Evolutionary conservation across 306 rosid genomes (phyloP).

Genomic region (Cyclanthera cordifolia): DNA sequence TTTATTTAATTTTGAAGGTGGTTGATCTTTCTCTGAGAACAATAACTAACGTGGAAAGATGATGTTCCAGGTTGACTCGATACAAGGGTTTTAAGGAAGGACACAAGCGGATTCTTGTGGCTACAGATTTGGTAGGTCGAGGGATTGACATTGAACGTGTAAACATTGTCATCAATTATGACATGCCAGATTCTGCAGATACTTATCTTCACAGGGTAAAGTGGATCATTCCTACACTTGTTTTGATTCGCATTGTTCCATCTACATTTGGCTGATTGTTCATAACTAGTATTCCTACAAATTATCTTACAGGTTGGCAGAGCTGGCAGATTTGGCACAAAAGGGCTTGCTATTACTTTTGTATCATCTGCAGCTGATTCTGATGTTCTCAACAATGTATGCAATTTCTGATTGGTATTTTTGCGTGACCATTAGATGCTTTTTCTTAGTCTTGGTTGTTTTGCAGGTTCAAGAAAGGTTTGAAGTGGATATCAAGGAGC

Average conservation of each 20-base stretch:
- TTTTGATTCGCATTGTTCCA: not conserved
- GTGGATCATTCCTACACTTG: not conserved
- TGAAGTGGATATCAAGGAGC: constrained; percentile 94
- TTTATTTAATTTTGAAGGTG: not conserved
- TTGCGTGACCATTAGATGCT: not conserved
- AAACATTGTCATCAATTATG: constrained; percentile 90
- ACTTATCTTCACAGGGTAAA: constrained; percentile 90
- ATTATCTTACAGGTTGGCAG: constrained; percentile 61
- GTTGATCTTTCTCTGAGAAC: not conserved
- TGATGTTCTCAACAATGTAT: constrained; percentile 88
- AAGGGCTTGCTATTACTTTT: constrained; percentile 96
- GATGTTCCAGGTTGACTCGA: constrained; percentile 49
- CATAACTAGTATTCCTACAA: not conserved
- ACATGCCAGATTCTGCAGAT: constrained; percentile 99
- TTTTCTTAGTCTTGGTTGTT: not conserved
- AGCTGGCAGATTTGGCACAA: constrained; percentile 98
- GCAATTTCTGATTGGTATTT: not conserved
- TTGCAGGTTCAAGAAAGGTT: constrained; percentile 96
- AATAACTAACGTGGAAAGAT: not conserved
- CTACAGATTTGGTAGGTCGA: constrained; percentile 95
- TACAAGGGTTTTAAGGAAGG: constrained; percentile 98
- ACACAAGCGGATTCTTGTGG: constrained; percentile 86
- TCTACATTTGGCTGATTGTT: not conserved
- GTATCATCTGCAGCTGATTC: constrained; percentile 84
- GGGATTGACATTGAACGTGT: constrained; percentile 98